Base-by-base conservation (phyloP, 306 rosid genomes). In the Sophora flavescens region DNA sequence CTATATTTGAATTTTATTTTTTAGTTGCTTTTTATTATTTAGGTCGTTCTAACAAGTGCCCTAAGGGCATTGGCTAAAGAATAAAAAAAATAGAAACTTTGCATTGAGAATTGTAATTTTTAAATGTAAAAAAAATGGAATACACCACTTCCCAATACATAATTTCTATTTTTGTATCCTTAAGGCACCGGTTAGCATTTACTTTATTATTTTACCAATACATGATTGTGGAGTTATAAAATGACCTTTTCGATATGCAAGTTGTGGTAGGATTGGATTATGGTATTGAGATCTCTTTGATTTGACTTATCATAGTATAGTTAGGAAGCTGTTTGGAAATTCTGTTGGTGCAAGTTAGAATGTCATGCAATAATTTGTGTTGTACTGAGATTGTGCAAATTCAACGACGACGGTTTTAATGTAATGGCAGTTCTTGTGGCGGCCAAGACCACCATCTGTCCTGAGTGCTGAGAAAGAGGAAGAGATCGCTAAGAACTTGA, bases 361-460 rank as follows among this genome's bases (percentile, higher is more conserved):
- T 41, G 47, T 30, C 28, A 12, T 45, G 45, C 44, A 14, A 42
- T 53, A 70, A 14, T 68, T 30, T 10, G 57, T 1, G 8, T 22
- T 70, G 17, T 16, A 30, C 15, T 33, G 48, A 69, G 47, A 47
- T 26, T 48, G 2, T 28, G 45, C 17, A 30, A 59, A 8, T 18
- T 7, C 13, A 16, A 38, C 42, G 18, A 32, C 63, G 32, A 63
- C 39, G 16, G 45, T 67, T 3, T 57, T 72, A 6, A 59, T 60
- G 22, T 44, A 44, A 11, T 45, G 56, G 26, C 82, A 90, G 95
- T 90, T 82, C 74, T 52, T 83, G 81, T 90, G 95, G 95, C 88
- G 92, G n/a, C 95, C 95, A 14, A 86, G 95, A 75, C 95, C 95
- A n/a, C 86, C 88, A 32, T 76, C 92, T 13, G 76, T 84, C 80